Conservation (phyloP, 2,329 filamentous ascomycete genomes). For the Curvularia spicifera region DNA sequence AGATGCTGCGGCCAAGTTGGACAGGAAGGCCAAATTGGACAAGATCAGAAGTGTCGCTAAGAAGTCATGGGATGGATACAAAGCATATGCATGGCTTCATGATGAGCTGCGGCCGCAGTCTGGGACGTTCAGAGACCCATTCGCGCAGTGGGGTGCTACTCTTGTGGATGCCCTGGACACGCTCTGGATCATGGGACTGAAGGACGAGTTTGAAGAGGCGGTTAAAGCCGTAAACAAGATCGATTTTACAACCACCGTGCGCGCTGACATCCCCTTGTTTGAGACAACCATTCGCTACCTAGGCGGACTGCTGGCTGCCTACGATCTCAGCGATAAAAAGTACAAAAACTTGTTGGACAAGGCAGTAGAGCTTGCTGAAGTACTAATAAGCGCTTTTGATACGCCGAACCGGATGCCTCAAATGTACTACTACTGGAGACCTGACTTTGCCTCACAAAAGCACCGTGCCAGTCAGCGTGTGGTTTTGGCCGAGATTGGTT, state of each 20-base stretch:
- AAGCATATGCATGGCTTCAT: conserved; percentile 77
- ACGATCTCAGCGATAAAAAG: conserved; percentile 66
- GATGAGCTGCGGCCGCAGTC: conserved; percentile 83
- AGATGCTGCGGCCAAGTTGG: conserved; percentile 54
- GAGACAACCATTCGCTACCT: conserved; percentile 76
- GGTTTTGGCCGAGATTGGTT: conserved; percentile 57
- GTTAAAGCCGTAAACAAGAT: conserved; percentile 64
- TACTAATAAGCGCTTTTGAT: conserved; percentile 71
- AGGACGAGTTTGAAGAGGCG: conserved; percentile 69
- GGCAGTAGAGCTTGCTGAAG: conserved; percentile 67
- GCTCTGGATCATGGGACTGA: conserved; percentile 75
- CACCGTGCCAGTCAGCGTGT: conserved; percentile 52
- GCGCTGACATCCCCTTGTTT: conserved; percentile 67
- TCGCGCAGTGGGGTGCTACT: conserved; percentile 90
- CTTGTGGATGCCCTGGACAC: conserved; percentile 77
- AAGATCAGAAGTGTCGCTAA: conserved; percentile 76
- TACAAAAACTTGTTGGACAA: conserved; percentile 63
- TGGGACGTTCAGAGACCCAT: conserved; percentile 74
- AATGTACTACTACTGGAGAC: conserved; percentile 63
- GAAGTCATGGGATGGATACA: conserved; percentile 84
- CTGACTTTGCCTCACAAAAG: conserved; percentile 45
- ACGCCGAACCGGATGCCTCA: conserved; percentile 72
- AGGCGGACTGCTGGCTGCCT: conserved; percentile 72
- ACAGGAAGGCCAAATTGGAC: conserved; percentile 68
- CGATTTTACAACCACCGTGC: conserved; percentile 64